Evolutionary conservation across 169 alveolate species (phyloP), one percentile per base, ranked within the genome.

Genomic region (Cryptosporidium bovis): DNA sequence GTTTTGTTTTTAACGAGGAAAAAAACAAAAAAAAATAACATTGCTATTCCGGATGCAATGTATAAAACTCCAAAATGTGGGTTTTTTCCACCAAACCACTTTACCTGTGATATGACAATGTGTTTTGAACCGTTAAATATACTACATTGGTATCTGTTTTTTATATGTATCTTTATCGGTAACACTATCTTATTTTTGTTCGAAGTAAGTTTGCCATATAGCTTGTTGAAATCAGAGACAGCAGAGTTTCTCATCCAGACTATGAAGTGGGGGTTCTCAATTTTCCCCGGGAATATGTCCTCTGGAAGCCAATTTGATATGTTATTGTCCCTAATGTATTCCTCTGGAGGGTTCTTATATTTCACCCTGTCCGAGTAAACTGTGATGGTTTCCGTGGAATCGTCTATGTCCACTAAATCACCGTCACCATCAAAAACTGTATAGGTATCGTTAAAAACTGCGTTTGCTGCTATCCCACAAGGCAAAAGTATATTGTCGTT

Each of bases 221-320:
- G 56, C 77, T 94, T 94, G 48, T 92, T 71, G 62, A 94, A 91
- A n/a, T 89, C 66, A 44, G 93, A 82, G 55, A 93, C 89, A 2
- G 97, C 93, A 15, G 97, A 83, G 46, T 93, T 91, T 40, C 92
- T 94, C 94, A 94, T 91, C 97, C 97, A 94, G 53, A 92, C 95
- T 24, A 93, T 82, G 69, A 94, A 92, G 82, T 94, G 97, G 55
- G 94, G 93, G 48, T 94, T 94, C 58, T 93, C 94, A 16, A 93
- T 66, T n/a, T 95, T 95, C 29, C 65, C 82, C 0, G 96, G 96
- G n/a, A 92, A 83, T 65, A 69, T 60, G n/a, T 93, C 87, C 50
- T 77, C 66, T 18, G 87, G 64, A 3, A 77, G 36, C 87, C 87
- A 77, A 31, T 77, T 64, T 44, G 58, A 58, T 44, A 77, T 33